phyloP scores from a whole-genome alignment of 1,284 basidiomycete species.

The Rhodotorula sp. region DNA sequence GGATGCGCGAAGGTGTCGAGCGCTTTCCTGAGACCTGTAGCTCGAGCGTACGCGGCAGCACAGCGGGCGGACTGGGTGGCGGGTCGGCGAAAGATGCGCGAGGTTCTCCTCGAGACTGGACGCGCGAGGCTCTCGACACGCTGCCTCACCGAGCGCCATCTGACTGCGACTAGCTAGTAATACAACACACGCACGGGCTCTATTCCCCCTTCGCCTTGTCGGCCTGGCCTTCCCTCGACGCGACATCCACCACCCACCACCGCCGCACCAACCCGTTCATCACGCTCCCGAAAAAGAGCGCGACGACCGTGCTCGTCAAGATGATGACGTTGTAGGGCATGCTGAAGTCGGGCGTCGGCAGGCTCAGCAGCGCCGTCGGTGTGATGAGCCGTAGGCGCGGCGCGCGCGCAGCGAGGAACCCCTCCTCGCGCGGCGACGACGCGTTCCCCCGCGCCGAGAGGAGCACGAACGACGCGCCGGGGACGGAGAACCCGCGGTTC shows the following conservation, averaged over 20 bases:
- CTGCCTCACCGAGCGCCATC: background rate
- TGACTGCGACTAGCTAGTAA: background rate
- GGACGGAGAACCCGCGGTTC: conserved; percentile 89
- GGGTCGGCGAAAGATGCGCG: too few relatives aligned
- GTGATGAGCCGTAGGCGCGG: conserved; percentile 67
- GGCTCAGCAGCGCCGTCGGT: conserved; percentile 75
- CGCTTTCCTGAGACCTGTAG: too few relatives aligned
- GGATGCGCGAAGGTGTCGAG: too few relatives aligned
- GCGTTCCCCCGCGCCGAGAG: conserved; percentile 51
- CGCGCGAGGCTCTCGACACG: too few relatives aligned
- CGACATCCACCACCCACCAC: conserved; percentile 60
- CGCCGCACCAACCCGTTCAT: conserved; percentile 83
- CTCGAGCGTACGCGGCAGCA: too few relatives aligned
- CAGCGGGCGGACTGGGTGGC: too few relatives aligned
- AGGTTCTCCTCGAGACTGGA: too few relatives aligned
- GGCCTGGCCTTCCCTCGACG: background rate
- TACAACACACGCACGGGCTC: background rate
- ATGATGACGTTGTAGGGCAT: conserved; percentile 99
- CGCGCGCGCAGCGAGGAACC: conserved; percentile 12
- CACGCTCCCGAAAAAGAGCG: conserved; percentile 88
- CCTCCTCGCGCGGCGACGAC: background rate
- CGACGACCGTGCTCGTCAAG: conserved; percentile 85
- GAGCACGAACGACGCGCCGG: conserved; percentile 61
- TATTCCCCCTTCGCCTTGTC: background rate
- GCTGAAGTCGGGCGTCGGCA: conserved; percentile 95